Evolutionary conservation across 768 basidiomycete genomes (phyloP).

Genomic region (Suillus subluteus): DNA sequence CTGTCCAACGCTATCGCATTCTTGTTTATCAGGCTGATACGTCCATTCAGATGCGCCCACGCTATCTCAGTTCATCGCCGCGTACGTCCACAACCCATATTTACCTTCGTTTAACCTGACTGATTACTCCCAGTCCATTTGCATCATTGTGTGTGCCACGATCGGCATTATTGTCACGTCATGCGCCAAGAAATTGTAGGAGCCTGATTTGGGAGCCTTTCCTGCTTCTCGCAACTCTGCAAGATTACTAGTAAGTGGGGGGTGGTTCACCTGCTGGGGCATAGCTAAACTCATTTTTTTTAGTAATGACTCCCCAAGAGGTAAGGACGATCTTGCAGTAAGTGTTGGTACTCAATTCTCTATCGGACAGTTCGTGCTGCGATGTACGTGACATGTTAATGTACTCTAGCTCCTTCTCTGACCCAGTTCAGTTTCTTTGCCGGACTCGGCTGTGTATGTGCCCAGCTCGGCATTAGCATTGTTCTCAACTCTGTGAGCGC

Average conservation of each 20-base stretch:
- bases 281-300: neutral
- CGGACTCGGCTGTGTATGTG: constrained; percentile 23
- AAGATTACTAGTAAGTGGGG: constrained; percentile 20
- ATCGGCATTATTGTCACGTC: constrained; percentile 22
- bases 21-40: neutral
- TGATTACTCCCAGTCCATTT: constrained; percentile 17
- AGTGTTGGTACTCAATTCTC: neutral
- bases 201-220: constrained; percentile 23
- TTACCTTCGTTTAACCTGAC: constrained; percentile 7
- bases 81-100: neutral
- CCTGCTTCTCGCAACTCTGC: constrained; percentile 21
- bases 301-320: constrained; percentile 13
- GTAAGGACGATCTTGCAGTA: constrained; percentile 5
- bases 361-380: constrained; percentile 12
- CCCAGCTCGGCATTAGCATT: constrained; percentile 23
- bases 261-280: neutral
- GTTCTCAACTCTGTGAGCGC: constrained; percentile 25
- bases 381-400: constrained; percentile 10
- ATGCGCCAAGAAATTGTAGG: constrained; percentile 18
- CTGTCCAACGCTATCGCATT: neutral
- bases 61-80: neutral
- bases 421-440: constrained; percentile 22
- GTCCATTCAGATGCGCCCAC: neutral
- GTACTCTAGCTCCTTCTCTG: constrained; percentile 9
- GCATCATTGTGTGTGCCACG: constrained; percentile 20